Evolutionary conservation across 2,329 filamentous ascomycete genomes (phyloP).

Genomic region (Phoma sp.): DNA sequence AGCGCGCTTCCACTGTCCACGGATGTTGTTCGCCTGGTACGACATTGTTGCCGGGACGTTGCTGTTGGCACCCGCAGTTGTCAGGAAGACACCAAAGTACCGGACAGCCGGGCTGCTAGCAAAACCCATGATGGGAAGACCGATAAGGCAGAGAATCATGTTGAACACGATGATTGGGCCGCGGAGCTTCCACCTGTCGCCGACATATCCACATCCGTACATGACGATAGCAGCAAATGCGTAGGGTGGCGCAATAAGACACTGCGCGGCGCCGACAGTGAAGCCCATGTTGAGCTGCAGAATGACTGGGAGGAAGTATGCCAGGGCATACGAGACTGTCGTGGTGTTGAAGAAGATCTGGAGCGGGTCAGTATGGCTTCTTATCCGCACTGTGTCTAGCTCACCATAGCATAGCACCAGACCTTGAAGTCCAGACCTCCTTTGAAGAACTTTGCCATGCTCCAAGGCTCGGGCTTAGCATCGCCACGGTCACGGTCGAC

Average conservation of each 20-base stretch:
- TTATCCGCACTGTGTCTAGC: not conserved
- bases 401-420: slow-evolving; percentile 59
- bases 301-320: slow-evolving; percentile 81
- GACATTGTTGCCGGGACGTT: slow-evolving; percentile 78
- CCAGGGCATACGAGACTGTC: slow-evolving; percentile 75
- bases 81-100: slow-evolving; percentile 78
- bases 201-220: slow-evolving; percentile 65
- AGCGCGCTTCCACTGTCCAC: slow-evolving; percentile 87
- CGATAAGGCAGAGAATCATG: slow-evolving; percentile 69
- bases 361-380: slow-evolving; percentile 17
- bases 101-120: slow-evolving; percentile 61
- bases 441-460: slow-evolving; percentile 55
- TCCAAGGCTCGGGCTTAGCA: slow-evolving; percentile 57
- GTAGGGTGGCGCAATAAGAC: slow-evolving; percentile 65
- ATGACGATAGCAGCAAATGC: slow-evolving; percentile 47
- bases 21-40: slow-evolving; percentile 87
- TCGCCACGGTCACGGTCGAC: slow-evolving; percentile 62
- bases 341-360: slow-evolving; percentile 67
- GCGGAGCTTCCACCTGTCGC: slow-evolving; percentile 71
- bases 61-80: slow-evolving; percentile 77
- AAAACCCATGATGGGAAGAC: slow-evolving; percentile 76
- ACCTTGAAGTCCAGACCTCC: slow-evolving; percentile 59
- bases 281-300: slow-evolving; percentile 69
- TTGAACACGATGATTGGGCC: slow-evolving; percentile 72
- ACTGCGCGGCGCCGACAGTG: slow-evolving; percentile 67